Evolutionary conservation across 805 yeast species (phyloP), one percentile per base, ranked within the genome.

Genomic region (Candida maltosa): DNA sequence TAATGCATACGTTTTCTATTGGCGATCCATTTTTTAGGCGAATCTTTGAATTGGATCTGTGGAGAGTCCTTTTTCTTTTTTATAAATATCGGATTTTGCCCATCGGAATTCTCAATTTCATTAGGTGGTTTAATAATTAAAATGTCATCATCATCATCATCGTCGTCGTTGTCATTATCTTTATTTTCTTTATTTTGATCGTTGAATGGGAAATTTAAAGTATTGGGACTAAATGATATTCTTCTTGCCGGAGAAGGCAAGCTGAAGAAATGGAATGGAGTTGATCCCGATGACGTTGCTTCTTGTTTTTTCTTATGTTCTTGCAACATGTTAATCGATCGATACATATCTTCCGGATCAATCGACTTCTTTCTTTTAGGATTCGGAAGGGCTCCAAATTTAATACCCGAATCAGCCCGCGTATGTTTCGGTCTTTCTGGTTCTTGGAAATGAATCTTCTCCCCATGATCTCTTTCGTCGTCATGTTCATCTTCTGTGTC

Each of bases 271-370:
- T 34, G 39, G 31, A 29, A 23, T 15, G 15, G 18, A 16, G 40
- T 46, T 29, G 25, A 23, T 27, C 29, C 24, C 3, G 16, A n/a
- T n/a, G 15, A 19, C 22, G 28, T n/a, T 20, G 30, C 18, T 51
- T 48, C 26, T 56, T 53, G 16, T 53, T 57, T n/a, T 60, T 62
- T 37, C 18, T 70, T 70, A 26, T 70, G 65, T 35, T 73, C 70
- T 46, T 83, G 83, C 62, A 89, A 64, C 81, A 88, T 79, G 27
- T 87, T 80, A 46, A 88, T 83, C 3, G 96, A 87, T 65, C 82
- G 70, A 54, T 70, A 82, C 78, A 88, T 81, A 51, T 89, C 96
- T 32, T 83, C 76, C 2, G 96, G 95, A 22, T 83, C 80, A 9
- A 85, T 41, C 24, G 62, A 65, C 29, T 51, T 46, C 16, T 79